These are phyloP conservation scores for Coemansia sp. DNA, from an alignment of 192 early-diverging fungal genomes.

Conservation along the genomic window DNA sequence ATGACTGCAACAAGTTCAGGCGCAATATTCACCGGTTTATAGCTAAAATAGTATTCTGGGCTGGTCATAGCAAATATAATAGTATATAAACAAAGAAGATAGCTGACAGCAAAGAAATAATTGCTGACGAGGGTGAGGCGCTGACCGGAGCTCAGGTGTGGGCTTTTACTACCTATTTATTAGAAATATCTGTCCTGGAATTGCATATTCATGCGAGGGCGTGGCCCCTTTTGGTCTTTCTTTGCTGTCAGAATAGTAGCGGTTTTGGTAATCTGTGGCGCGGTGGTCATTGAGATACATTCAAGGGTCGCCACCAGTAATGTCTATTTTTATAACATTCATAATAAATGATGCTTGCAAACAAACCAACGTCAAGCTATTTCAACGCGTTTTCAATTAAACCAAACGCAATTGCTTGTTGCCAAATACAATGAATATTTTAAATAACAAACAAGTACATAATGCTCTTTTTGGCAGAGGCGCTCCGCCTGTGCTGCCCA, in stretches of 20 bases:
- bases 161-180: background rate
- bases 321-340: background rate
- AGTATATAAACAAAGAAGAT: background rate
- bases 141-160: no score
- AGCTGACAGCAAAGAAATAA: background rate
- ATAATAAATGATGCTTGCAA: background rate
- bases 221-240: background rate
- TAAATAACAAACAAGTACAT: background rate
- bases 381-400: background rate
- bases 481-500: background rate
- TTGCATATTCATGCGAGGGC: background rate
- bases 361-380: background rate
- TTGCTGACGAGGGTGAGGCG: no score
- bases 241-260: background rate
- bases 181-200: background rate
- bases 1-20: conserved; percentile 26
- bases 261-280: background rate
- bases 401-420: background rate
- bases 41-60: conserved; percentile 27
- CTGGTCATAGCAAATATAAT: conserved; percentile 7
- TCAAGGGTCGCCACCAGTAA: background rate
- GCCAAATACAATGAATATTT: background rate
- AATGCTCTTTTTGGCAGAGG: background rate
- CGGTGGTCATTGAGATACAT: background rate
- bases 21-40: conserved; percentile 34